Evolutionary conservation across 768 basidiomycete genomes (phyloP).

Genomic region (Epithele typhae): DNA sequence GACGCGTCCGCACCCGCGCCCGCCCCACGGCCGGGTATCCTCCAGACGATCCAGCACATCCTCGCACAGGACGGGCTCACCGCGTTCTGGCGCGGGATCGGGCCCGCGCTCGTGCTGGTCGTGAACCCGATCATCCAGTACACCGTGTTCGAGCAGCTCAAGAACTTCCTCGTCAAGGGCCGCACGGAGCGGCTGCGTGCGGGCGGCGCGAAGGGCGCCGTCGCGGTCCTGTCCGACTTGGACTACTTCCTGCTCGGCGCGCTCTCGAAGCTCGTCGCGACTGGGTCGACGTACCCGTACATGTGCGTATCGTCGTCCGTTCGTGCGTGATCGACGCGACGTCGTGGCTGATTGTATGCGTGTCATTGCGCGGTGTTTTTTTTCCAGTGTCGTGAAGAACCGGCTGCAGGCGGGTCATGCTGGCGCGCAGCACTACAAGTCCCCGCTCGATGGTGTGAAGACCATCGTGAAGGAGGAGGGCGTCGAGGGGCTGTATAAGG

Average conservation of each 20-base stretch:
- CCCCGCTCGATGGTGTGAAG: conserved; percentile 70
- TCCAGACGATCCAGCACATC: conserved; percentile 67
- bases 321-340: too few species aligned
- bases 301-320: conserved; percentile 43
- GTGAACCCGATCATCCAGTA: conserved; percentile 95
- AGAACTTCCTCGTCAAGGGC: conserved; percentile 70
- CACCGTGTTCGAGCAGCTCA: conserved; percentile 93
- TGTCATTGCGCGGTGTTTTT: too few species aligned
- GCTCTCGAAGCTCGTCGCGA: conserved; percentile 72
- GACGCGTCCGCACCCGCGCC: conserved; percentile 22
- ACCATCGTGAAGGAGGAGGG: conserved; percentile 80
- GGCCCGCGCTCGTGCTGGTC: conserved; percentile 90
- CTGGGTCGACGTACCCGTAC: conserved; percentile 66
- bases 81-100: conserved; percentile 92
- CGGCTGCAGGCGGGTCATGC: conserved; percentile 74
- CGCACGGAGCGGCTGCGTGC: conserved; percentile 52
- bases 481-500: conserved; percentile 79
- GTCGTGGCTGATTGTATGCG: too few species aligned
- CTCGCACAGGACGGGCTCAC: conserved; percentile 66
- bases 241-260: conserved; percentile 97
- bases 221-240: conserved; percentile 64
- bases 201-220: conserved; percentile 38
- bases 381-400: conserved; percentile 62
- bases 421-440: conserved; percentile 65
- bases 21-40: conserved; percentile 23